These are phyloP conservation scores for Cystobasidiopsis lactophilus DNA, from an alignment of 768 basidiomycete species.

Conservation along the genomic window DNA sequence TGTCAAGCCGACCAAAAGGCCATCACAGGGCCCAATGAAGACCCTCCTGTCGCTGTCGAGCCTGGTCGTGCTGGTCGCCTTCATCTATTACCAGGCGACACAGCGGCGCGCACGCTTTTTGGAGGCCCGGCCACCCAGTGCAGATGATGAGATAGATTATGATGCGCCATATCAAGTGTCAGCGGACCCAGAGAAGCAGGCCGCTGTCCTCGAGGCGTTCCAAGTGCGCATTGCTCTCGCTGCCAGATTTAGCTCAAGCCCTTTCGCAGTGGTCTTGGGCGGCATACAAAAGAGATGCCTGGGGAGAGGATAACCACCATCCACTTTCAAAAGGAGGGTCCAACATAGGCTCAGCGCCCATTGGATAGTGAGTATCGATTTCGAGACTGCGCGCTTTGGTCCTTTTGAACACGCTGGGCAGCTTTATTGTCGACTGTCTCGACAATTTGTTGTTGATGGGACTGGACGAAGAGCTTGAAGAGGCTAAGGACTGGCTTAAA, in stretches of 20 bases:
- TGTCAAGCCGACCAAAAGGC: too few relatives aligned
- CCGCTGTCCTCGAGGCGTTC: conserved; percentile 58
- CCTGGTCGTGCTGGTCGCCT: too few relatives aligned
- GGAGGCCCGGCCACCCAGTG: too few relatives aligned
- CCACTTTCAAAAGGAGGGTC: conserved; percentile 51
- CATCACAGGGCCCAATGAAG: too few relatives aligned
- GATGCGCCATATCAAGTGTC: too few relatives aligned
- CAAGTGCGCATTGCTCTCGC: conserved; percentile 31
- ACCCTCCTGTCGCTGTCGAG: too few relatives aligned
- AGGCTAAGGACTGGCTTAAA: conserved; percentile 57
- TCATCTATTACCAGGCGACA: too few relatives aligned
- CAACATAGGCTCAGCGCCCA: conserved; percentile 46
- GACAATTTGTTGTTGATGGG: conserved; percentile 77
- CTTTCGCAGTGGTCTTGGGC: conserved; percentile 50
- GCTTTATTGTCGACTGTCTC: conserved; percentile 42
- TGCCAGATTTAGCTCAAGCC: not conserved
- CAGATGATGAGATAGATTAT: too few relatives aligned
- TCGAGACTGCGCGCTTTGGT: not conserved
- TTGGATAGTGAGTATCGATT: conserved; percentile 23
- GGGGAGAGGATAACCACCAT: conserved; percentile 81
- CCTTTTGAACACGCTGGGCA: not conserved
- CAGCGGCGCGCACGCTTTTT: too few relatives aligned
- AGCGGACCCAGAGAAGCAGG: too few relatives aligned
- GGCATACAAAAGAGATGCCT: conserved; percentile 72
- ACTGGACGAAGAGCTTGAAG: conserved; percentile 49